phyloP scores from a whole-genome alignment of 2,329 filamentous ascomycete genomes.

The Diaporthe ilicicola region DNA sequence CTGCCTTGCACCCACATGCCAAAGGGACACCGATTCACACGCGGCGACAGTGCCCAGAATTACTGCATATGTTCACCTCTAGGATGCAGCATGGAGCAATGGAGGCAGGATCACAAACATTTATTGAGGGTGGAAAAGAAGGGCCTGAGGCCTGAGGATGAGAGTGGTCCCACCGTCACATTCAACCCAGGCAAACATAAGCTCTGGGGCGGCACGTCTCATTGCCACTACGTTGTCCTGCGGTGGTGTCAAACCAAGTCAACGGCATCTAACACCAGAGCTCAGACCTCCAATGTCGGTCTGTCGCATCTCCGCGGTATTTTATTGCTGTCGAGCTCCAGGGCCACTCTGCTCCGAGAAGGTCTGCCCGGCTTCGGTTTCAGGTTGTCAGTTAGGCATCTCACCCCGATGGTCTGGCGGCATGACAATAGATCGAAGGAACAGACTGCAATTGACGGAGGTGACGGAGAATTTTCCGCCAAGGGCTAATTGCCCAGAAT shows the following conservation, averaged over 20 bases:
- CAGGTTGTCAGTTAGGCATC: neutral
- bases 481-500: neutral
- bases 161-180: neutral
- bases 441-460: neutral
- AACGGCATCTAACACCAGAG: neutral
- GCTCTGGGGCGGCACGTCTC: neutral
- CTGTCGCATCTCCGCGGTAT: neutral
- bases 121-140: too few relatives aligned
- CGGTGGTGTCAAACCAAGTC: constrained; percentile 1
- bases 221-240: neutral
- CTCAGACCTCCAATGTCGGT: constrained; percentile 8
- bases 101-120: neutral
- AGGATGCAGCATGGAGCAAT: neutral
- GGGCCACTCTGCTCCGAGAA: too few relatives aligned
- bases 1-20: neutral
- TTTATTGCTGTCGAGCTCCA: neutral
- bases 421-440: neutral
- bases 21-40: neutral
- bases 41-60: neutral
- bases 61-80: neutral
- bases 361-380: neutral
- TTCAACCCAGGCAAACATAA: neutral
- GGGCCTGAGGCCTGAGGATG: neutral
- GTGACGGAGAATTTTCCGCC: constrained; percentile 4
- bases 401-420: neutral